Base-by-base conservation (phyloP, 208 protist species). In the Acanthamoeba culbertsoni region DNA sequence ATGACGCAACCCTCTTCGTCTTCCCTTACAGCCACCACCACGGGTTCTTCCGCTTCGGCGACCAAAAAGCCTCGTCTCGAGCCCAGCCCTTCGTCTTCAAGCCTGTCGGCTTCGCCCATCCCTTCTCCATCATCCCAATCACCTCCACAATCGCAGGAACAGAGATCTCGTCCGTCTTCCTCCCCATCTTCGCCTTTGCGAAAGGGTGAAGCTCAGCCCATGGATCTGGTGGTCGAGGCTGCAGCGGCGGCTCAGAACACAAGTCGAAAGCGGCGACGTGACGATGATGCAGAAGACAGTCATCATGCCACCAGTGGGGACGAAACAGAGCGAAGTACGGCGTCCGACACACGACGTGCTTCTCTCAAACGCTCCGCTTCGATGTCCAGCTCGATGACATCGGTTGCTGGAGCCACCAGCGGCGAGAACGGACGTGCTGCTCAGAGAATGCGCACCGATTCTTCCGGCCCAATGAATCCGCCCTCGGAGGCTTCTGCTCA, bases 1-100 rank as follows among this genome's bases (percentile, higher is more conserved):
- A 92, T 92, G 86, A 92, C 55, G 10, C 86, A 92, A 79, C 42
- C 71, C 3, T 42, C 71, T 26, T 51, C 71, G 6, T 75, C 63
- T 3, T 2, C 63, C 7, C 4, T 23, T n/a, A 23, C 51, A 23
- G 23, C 51, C 51, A 23, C 16, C 51, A 14, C 23, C 51, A n/a
- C 51, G 16, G 14, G 16, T 59, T 23, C 51, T 14, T 14, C 51
- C 16, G 23, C n/a, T 7, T 8, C 59, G 18, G 59, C 20, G 7
- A 26, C 42, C 18, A 82, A 82, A 42, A 82, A 82, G 71, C 40
- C 62, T 10, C 62, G 62, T 23, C 62, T 71, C 7, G 62, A 71
- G 62, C 16, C 62, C 31, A 71, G 62, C 62, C 31, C 40, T 35
- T 71, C 62, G 5, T 42, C 62, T 10, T 33, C 62, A 18, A n/a